Base-by-base conservation (phyloP, 73 alveolate genomes). In the Stentor roeselii region DNA sequence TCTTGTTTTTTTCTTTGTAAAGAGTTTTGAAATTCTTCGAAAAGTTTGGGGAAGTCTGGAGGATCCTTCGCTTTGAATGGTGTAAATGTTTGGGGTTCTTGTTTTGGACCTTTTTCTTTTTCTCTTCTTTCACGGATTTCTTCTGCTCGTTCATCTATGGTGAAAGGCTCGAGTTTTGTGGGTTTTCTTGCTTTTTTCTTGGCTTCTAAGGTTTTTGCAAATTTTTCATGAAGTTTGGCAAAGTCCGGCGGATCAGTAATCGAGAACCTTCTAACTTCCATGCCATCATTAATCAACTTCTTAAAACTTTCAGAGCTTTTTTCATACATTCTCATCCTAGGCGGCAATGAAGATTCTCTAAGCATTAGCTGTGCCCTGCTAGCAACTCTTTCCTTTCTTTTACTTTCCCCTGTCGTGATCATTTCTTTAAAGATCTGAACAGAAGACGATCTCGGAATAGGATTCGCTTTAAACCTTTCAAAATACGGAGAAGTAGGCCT, bases 311-410 rank as follows among this genome's bases (percentile, higher is more conserved):
- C 88, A 86, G 86, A 93, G 50, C 87, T 86, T 84, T 92, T 82
- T 85, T 96, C 98, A 90, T 97, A 96, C 96, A 89, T 92, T 85
- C 94, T 98, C 99, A 97, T 97, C 76, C 99, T 86, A n/a, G 98
- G 98, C 14, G 99, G 99, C 78, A 97, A 89, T 27, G 93, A 89
- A 3, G 99, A 95, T 74, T 88, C 88, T 42, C 96, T 85, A 76
- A 90, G 87, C 6, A 95, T 84, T 34, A 89, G 86, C 87, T 96
- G 92, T 60, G 99, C 99, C 80, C 94, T 90, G 86, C 91, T 86
- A 75, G 91, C 96, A 15, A 95, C 90, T 74, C 99, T 90, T 76
- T 89, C 95, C 82, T 96, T 93, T 76, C 99, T 90, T 60, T 86
- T 90, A 34, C 86, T 87, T 42, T 90, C 92, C 39, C 86, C 86